Evolutionary conservation across 2,329 filamentous ascomycete genomes (phyloP).

Genomic region (Hypomyces rosellus): DNA sequence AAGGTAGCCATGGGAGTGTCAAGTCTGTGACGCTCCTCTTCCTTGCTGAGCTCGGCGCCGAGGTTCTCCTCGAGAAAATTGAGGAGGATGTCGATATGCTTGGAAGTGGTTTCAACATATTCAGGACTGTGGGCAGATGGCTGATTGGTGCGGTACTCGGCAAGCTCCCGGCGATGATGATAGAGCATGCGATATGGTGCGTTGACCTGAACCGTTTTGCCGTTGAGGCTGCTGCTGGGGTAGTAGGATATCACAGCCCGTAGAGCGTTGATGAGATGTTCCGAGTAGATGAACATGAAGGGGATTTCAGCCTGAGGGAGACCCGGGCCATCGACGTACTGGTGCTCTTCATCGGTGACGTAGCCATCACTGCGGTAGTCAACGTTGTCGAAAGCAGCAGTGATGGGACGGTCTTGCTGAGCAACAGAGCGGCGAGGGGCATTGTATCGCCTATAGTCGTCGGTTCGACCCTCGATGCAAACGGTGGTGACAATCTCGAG

Average conservation of each 20-base stretch:
- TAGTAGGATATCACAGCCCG: slow-evolving; percentile 43
- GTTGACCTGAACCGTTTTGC: slow-evolving; percentile 31
- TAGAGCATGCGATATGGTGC: slow-evolving; percentile 43
- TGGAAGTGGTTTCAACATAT: slow-evolving; percentile 33
- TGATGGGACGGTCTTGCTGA: slow-evolving; percentile 23
- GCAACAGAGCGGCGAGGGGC: slow-evolving; percentile 9
- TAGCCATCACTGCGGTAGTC: slow-evolving; percentile 22
- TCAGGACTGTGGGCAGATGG: slow-evolving; percentile 34
- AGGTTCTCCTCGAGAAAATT: slow-evolving; percentile 35
- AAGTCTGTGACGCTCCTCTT: slow-evolving; percentile 34
- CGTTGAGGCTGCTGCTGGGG: slow-evolving; percentile 33
- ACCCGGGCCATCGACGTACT: slow-evolving; percentile 17
- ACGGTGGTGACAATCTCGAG: slow-evolving; percentile 40
- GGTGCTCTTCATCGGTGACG: slow-evolving; percentile 17
- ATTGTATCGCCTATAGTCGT: neutral
- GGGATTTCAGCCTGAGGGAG: slow-evolving; percentile 26
- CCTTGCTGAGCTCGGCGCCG: slow-evolving; percentile 31
- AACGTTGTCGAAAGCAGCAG: slow-evolving; percentile 20
- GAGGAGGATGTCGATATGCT: slow-evolving; percentile 41
- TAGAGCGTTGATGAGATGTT: slow-evolving; percentile 41
- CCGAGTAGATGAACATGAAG: slow-evolving; percentile 39
- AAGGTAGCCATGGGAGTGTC: slow-evolving; percentile 36
- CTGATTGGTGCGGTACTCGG: slow-evolving; percentile 35
- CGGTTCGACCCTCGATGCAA: slow-evolving; percentile 16
- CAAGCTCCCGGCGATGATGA: slow-evolving; percentile 39